A percentile compares a stretch with the other conserved stretches of the same genome.
Conservation (phyloP, 2,329 filamentous ascomycete species). For the Calonectria naviculata region DNA sequence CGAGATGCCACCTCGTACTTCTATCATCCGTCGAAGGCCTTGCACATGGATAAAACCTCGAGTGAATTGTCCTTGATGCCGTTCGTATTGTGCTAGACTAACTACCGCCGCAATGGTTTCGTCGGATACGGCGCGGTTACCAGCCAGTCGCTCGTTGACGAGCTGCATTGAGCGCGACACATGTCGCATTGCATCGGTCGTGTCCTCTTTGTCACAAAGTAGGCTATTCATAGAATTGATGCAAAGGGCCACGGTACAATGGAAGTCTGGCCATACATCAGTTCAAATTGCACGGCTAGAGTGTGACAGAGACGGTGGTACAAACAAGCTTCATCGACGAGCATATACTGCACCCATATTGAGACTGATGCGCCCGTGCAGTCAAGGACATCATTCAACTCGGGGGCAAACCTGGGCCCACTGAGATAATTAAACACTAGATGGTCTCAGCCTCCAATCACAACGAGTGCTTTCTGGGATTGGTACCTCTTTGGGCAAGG, state of each 20-base stretch:
- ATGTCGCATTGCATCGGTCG: conserved; percentile 8
- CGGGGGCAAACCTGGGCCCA: conserved; percentile 12
- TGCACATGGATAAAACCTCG: conserved; percentile 19
- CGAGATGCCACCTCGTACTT: conserved; percentile 21
- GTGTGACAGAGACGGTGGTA: background rate
- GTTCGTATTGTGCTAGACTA: conserved; percentile 21
- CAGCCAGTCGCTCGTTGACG: conserved; percentile 17
- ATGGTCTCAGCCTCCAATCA: background rate
- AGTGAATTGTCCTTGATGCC: conserved; percentile 2
- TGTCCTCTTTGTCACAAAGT: background rate
- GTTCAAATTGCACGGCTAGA: background rate
- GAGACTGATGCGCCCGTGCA: background rate
- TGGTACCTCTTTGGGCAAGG: conserved; percentile 17
- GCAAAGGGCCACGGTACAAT: conserved; percentile 16
- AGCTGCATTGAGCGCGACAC: conserved; percentile 16
- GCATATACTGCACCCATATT: conserved; percentile 24
- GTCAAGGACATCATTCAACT: conserved; percentile 6
- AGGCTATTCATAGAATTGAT: conserved; percentile 9
- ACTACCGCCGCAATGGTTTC: conserved; percentile 16
- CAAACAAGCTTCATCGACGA: conserved; percentile 27
- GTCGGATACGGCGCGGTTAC: conserved; percentile 15
- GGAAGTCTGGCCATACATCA: conserved; percentile 12
- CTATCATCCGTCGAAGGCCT: conserved; percentile 20
- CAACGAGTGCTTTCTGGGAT: background rate
- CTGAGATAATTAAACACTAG: conserved; percentile 19